phyloP scores from a whole-genome alignment of 257 asterid genomes.

The Nemophila menziesii region DNA sequence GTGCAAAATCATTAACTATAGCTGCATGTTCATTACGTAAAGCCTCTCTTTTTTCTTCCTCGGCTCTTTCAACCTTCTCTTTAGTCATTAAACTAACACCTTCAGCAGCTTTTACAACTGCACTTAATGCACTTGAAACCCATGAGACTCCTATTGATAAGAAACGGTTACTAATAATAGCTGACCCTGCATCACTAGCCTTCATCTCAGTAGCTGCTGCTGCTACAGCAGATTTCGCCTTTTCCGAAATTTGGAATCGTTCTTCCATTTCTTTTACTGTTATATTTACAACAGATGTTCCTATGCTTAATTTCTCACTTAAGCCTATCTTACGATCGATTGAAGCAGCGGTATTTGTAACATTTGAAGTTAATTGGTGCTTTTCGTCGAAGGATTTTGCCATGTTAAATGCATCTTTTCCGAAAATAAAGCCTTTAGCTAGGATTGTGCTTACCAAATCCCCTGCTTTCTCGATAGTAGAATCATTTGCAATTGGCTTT shows the following conservation, averaged over 20 bases:
- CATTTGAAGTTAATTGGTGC: constrained; percentile 34
- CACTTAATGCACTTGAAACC: constrained; percentile 30
- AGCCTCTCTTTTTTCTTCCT: constrained; percentile 24
- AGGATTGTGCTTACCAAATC: constrained; percentile 51
- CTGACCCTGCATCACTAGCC: constrained; percentile 33
- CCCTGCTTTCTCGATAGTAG: constrained; percentile 31
- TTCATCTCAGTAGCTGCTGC: constrained; percentile 37
- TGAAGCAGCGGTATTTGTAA: constrained; percentile 42
- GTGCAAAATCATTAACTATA: constrained; percentile 17
- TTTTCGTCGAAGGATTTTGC: constrained; percentile 43
- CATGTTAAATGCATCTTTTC: constrained; percentile 44
- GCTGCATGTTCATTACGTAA: constrained; percentile 14
- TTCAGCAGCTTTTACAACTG: constrained; percentile 39
- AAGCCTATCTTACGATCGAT: constrained; percentile 37
- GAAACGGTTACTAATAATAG: constrained; percentile 30
- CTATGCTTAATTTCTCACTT: constrained; percentile 35
- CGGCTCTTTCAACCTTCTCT: constrained; percentile 38
- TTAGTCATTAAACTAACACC: constrained; percentile 33
- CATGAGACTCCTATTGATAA: constrained; percentile 41
- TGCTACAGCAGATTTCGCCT: constrained; percentile 28
- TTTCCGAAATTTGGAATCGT: constrained; percentile 31
- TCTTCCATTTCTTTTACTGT: constrained; percentile 37
- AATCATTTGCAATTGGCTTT: constrained; percentile 5
- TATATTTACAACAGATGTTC: constrained; percentile 33
- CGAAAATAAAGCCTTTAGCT: constrained; percentile 46